These are phyloP conservation scores for Viola pubescens DNA, from an alignment of 441 rosid species.

Conservation along the genomic window DNA sequence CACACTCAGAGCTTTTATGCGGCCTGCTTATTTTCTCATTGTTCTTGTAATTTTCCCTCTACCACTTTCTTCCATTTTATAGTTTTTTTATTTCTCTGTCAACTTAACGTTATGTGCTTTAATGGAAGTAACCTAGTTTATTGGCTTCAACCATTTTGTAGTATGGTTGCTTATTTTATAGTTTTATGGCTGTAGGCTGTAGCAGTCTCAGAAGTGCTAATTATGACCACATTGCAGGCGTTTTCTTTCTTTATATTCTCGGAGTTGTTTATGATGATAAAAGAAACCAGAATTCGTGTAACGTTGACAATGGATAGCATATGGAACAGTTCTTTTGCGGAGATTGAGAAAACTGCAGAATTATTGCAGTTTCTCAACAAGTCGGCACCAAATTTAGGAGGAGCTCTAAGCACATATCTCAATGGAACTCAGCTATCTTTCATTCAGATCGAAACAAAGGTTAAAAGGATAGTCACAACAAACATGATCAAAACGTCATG, in stretches of 20 bases:
- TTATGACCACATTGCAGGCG: slow-evolving; percentile 17
- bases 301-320: slow-evolving; percentile 2
- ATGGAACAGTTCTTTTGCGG: slow-evolving; percentile 6
- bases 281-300: slow-evolving; percentile 13
- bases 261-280: slow-evolving; percentile 18
- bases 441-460: slow-evolving; percentile 28
- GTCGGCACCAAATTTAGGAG: slow-evolving; percentile 30
- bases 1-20: slow-evolving; percentile 16
- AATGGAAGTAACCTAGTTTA: no score
- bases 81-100: not conserved
- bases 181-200: not conserved
- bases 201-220: not conserved
- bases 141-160: no score
- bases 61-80: not conserved
- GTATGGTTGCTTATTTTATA: not conserved
- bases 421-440: slow-evolving; percentile 30
- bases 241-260: slow-evolving; percentile 18
- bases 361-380: slow-evolving; percentile 19
- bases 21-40: slow-evolving; percentile 22
- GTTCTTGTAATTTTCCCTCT: slow-evolving; percentile 19
- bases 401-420: slow-evolving; percentile 22
- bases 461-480: not conserved
- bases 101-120: no score
- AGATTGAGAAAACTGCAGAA: slow-evolving; percentile 23
- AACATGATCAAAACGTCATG: no score